Base-by-base conservation (phyloP, 2,329 filamentous ascomycete genomes). In the Aspergillus tamarii region DNA sequence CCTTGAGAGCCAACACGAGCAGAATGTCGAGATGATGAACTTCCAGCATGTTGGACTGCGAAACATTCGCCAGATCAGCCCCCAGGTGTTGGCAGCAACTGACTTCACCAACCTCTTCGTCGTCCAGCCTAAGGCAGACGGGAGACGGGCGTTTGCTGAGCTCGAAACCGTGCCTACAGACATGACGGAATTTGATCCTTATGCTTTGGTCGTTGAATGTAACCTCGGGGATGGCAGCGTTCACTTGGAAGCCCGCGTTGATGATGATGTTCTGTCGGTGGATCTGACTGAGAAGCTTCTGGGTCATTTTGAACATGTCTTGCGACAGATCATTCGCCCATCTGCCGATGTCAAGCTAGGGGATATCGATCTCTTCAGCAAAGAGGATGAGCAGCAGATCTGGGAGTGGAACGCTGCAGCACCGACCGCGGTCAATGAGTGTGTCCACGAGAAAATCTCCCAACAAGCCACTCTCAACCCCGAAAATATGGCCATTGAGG, bases 161-260 rank as follows among this genome's bases (percentile, higher is more conserved):
- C 36, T 36, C 28, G 39, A 41, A 12, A 23, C 26, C 34, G n/a
- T 54, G 9, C 19, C 30, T 6, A 26, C 30, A 7, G 39, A 48
- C 11, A 34, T 86, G 1, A 79, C 88, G 0, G 76, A 79, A 58
- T 81, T 81, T 67, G 79, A 80, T 54, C 78, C 77, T 1, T 88
- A 88, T 72, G 82, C 85, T 1, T 80, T 88, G 43, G 88, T 88
- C 84, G 76, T 88, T 34, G 86, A 87, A 10, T 88, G 85, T 71
- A 85, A 84, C 3, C 76, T 88, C 10, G 36, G 46, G 9, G 83
- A 82, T 19, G 78, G 82, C 56, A 85, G 81, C 8, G 85, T 88
- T 81, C 75, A 85, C 64, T 75, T 78, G 46, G 83, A 84, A n/a
- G 74, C 88, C 23, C 69, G 72, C 1, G 83, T 86, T 64, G 75